phyloP scores from a whole-genome alignment of 306 rosid species.

The Ormosia emarginata region DNA sequence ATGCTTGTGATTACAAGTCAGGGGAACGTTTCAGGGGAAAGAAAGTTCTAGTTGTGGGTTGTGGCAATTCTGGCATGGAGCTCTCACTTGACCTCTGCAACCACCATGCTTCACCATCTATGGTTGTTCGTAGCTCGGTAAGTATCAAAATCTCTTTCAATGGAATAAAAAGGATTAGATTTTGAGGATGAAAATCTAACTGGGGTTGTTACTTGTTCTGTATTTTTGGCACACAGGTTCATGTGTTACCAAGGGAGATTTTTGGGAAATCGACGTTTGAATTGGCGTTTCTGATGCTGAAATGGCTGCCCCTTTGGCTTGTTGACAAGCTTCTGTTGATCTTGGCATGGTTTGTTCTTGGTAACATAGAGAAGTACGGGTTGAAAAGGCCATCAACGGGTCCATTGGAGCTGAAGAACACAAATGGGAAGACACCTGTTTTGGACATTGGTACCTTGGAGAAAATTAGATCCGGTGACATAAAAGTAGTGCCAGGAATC shows the following conservation, averaged over 20 bases:
- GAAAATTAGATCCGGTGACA: constrained; percentile 78
- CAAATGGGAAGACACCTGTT: constrained; percentile 81
- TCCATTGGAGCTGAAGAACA: constrained; percentile 75
- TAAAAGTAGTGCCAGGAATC: constrained; percentile 66
- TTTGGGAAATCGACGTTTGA: constrained; percentile 78
- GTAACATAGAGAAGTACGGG: constrained; percentile 66
- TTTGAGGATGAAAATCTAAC: constrained; percentile 29
- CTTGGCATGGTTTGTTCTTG: constrained; percentile 65
- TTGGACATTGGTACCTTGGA: constrained; percentile 73
- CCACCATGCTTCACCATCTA: constrained; percentile 71
- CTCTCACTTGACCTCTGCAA: constrained; percentile 81
- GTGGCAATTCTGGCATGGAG: constrained; percentile 98
- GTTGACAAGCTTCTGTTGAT: constrained; percentile 68
- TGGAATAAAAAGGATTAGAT: neutral
- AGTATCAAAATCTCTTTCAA: constrained; percentile 7
- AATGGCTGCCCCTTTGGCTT: constrained; percentile 81
- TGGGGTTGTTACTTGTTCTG: constrained; percentile 5
- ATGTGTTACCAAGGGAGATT: constrained; percentile 76
- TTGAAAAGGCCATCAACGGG: constrained; percentile 69
- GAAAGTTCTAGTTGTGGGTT: constrained; percentile 85
- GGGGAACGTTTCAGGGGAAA: constrained; percentile 69
- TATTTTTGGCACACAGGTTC: constrained; percentile 61
- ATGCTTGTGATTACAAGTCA: constrained; percentile 78
- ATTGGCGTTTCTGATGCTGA: constrained; percentile 57
- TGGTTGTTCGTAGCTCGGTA: constrained; percentile 84